A percentile compares a stretch with the other conserved stretches of the same genome.
Conservation (phyloP, 2,329 filamentous ascomycete genomes). For the Alternaria ventricosa region DNA sequence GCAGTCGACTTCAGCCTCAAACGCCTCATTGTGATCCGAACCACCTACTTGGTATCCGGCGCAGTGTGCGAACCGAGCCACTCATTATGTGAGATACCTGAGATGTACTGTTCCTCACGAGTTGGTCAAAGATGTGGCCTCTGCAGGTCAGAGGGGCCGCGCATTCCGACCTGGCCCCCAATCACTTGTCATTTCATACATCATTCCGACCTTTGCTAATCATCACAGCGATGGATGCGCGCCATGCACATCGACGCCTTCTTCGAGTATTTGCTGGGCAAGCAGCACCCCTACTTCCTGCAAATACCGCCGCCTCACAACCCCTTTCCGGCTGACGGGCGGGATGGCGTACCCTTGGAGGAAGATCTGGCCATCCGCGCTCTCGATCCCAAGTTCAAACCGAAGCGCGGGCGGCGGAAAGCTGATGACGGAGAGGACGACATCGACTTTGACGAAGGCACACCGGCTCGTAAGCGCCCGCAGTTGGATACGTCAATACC, state of each 20-base stretch:
- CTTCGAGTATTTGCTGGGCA: slow-evolving; percentile 85
- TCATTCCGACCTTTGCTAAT: slow-evolving; percentile 8
- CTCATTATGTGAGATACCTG: background rate
- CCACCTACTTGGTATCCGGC: slow-evolving; percentile 5
- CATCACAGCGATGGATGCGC: slow-evolving; percentile 84
- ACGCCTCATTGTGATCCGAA: slow-evolving; percentile 7
- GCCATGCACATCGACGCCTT: slow-evolving; percentile 95
- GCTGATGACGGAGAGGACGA: slow-evolving; percentile 64
- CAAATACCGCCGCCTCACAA: slow-evolving; percentile 72
- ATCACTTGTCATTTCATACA: background rate
- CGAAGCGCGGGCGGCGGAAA: slow-evolving; percentile 67
- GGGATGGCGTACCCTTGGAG: slow-evolving; percentile 83
- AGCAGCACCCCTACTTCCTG: slow-evolving; percentile 79
- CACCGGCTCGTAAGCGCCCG: slow-evolving; percentile 62
- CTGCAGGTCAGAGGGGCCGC: background rate
- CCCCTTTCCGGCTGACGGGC: slow-evolving; percentile 67
- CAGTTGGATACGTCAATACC: slow-evolving; percentile 63
- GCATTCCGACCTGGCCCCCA: background rate
- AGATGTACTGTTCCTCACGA: background rate
- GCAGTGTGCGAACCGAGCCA: slow-evolving; percentile 7
- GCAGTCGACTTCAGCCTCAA: slow-evolving; percentile 7
- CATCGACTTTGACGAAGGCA: slow-evolving; percentile 56
- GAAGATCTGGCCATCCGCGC: slow-evolving; percentile 89
- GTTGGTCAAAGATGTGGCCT: background rate
- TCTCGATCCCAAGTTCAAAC: slow-evolving; percentile 75